Base-by-base conservation (phyloP, 1,284 basidiomycete genomes). In the Apiotrichum gamsii region DNA sequence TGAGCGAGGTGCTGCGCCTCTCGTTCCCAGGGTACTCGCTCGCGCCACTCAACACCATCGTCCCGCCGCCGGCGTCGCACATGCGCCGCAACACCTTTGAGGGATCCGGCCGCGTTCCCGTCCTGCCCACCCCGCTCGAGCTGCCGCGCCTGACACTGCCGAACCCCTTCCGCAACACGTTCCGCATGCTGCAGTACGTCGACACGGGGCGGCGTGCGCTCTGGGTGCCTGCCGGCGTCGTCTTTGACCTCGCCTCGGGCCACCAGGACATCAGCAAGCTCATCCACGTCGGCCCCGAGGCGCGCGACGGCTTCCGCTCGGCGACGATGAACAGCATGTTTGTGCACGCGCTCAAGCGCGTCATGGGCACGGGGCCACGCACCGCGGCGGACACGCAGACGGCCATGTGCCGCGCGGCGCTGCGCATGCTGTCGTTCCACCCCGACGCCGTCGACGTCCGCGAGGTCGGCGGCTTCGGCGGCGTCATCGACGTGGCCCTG, bases 311-410 rank as follows among this genome's bases (percentile, higher is more conserved):
- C 4, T 28, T 24, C 19, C 18, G 20, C 19, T 31, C 29, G 8
- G 25, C 25, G 9, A 40, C 39, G 5, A 40, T 40, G 39, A 40
- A 40, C 29, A 31, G 29, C 3, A 40, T 40, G 39, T 28, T 40
- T 8, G 8, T 40, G 29, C 39, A 40, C 9, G 39, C 29, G 2
- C 29, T 40, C 13, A 11, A 18, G 3, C 28, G 39, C 11, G 9
- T 40, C 4, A 23, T 11, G 2, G 29, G 39, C 18, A 5, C 13
- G 2, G 39, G 8, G 10, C 3, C 14, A 5, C 4, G 3, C 4
- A 19, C 39, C 8, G 19, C 29, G 14, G 19, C 39, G 13, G 39
- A 40, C 14, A 11, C 30, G 29, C 29, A 31, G 29, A 28, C 20
- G 3, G 29, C 39, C 2, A 31, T 40, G 19, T 13, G 15, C 16